phyloP scores from a whole-genome alignment of 495 filamentous ascomycete genomes.

The Aspergillus kassunensis region DNA sequence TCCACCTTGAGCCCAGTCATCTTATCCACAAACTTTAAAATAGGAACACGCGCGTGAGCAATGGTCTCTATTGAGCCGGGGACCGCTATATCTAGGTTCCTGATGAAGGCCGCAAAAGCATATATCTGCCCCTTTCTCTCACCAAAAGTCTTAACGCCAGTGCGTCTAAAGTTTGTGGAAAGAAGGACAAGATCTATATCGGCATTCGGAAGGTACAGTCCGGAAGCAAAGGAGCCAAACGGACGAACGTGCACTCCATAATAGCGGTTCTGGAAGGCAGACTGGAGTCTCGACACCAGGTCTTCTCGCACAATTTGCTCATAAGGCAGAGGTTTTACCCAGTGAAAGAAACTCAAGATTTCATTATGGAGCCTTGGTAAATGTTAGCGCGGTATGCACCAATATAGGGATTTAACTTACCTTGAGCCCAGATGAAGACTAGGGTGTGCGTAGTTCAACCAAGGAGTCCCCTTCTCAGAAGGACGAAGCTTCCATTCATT shows the following conservation, averaged over 20 bases:
- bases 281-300: slow-evolving; percentile 61
- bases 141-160: slow-evolving; percentile 39
- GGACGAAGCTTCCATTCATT: slow-evolving; percentile 52
- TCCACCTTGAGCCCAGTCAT: slow-evolving; percentile 75
- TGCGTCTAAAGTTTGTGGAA: slow-evolving; percentile 54
- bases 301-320: slow-evolving; percentile 71
- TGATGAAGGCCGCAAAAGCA: slow-evolving; percentile 50
- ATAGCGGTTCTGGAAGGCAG: slow-evolving; percentile 48
- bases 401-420: slow-evolving; percentile 17
- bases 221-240: slow-evolving; percentile 90
- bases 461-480: slow-evolving; percentile 54
- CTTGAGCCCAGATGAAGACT: slow-evolving; percentile 31
- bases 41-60: slow-evolving; percentile 73
- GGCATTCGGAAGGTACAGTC: slow-evolving; percentile 82
- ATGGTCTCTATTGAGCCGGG: slow-evolving; percentile 59
- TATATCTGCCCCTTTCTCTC: slow-evolving; percentile 44
- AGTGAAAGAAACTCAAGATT: slow-evolving; percentile 84
- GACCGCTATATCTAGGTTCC: slow-evolving; percentile 43
- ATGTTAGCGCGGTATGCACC: neutral
- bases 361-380: slow-evolving; percentile 66
- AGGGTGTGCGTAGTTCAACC: slow-evolving; percentile 40
- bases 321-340: slow-evolving; percentile 68
- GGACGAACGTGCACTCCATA: slow-evolving; percentile 56
- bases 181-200: slow-evolving; percentile 93
- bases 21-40: slow-evolving; percentile 83